These are phyloP conservation scores for Coemansia sp. DNA, from an alignment of 192 early-diverging fungal genomes.

Conservation along the genomic window DNA sequence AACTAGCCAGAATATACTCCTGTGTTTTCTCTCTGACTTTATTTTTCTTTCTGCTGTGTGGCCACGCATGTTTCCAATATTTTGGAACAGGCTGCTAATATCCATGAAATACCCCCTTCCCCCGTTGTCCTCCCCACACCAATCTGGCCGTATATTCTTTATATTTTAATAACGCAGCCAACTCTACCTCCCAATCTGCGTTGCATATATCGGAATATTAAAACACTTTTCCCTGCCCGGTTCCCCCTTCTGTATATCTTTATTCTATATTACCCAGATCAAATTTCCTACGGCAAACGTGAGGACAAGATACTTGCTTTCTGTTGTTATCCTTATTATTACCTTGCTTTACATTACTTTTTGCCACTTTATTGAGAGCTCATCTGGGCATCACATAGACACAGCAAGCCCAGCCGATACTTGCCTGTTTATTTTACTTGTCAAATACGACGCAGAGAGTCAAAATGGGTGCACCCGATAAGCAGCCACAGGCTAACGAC, in stretches of 20 bases:
- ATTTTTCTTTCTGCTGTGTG: background rate
- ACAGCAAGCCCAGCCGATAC: background rate
- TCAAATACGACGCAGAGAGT: background rate
- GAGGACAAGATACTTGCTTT: background rate
- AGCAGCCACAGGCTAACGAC: background rate
- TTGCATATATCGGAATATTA: slow-evolving; percentile 8
- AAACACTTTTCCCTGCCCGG: background rate
- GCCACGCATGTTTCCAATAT: background rate
- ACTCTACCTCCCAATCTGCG: background rate
- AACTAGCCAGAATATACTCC: too few relatives aligned
- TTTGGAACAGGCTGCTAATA: background rate
- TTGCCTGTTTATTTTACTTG: background rate
- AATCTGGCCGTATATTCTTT: slow-evolving; percentile 8
- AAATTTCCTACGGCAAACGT: background rate
- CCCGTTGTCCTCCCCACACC: background rate
- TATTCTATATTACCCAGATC: background rate
- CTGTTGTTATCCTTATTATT: too few relatives aligned
- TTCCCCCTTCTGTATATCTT: background rate
- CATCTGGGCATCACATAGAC: background rate
- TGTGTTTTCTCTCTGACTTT: background rate
- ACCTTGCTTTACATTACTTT: background rate
- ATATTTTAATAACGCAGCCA: background rate
- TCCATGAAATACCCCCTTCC: background rate
- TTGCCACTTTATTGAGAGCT: background rate
- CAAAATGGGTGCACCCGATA: background rate